Evolutionary conservation across 106 monocot genomes (phyloP).

Genomic region (Xerophyta viscosa): DNA sequence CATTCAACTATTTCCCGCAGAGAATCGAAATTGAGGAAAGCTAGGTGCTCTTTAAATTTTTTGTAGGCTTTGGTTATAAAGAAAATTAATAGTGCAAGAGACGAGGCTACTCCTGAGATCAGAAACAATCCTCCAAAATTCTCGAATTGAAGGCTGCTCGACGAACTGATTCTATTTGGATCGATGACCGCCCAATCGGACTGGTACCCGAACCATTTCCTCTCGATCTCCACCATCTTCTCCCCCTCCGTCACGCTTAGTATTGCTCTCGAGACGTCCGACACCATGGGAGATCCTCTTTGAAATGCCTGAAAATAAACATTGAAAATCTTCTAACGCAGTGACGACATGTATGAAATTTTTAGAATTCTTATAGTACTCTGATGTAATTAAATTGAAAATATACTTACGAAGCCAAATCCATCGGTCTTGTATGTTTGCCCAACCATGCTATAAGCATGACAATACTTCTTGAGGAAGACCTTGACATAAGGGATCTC

Average conservation of each 20-base stretch:
- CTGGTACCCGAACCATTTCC: slow-evolving; percentile 54
- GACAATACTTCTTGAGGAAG: slow-evolving; percentile 30
- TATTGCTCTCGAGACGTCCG: slow-evolving; percentile 54
- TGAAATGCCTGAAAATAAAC: slow-evolving; percentile 43
- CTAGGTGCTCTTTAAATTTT: no score
- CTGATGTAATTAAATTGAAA: background rate
- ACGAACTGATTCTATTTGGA: slow-evolving; percentile 16
- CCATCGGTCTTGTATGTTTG: slow-evolving; percentile 37
- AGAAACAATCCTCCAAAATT: slow-evolving; percentile 72
- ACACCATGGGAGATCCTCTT: slow-evolving; percentile 37
- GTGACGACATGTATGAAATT: no score
- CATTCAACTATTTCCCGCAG: no score
- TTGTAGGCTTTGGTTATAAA: no score
- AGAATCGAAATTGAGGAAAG: no score
- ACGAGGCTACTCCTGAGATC: slow-evolving; percentile 48
- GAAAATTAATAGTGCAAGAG: slow-evolving; percentile 26
- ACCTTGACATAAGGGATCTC: slow-evolving; percentile 68
- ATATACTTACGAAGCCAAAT: slow-evolving; percentile 51
- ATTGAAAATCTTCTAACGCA: no score
- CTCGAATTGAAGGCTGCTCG: slow-evolving; percentile 29
- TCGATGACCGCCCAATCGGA: slow-evolving; percentile 23
- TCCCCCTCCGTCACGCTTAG: slow-evolving; percentile 50
- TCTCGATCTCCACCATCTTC: slow-evolving; percentile 37
- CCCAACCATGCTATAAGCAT: slow-evolving; percentile 32
- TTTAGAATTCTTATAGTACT: background rate